A percentile compares a stretch with the other conserved stretches of the same genome.
phyloP scores from a whole-genome alignment of 2,329 filamentous ascomycete species.

The Fusarium euwallaceae region DNA sequence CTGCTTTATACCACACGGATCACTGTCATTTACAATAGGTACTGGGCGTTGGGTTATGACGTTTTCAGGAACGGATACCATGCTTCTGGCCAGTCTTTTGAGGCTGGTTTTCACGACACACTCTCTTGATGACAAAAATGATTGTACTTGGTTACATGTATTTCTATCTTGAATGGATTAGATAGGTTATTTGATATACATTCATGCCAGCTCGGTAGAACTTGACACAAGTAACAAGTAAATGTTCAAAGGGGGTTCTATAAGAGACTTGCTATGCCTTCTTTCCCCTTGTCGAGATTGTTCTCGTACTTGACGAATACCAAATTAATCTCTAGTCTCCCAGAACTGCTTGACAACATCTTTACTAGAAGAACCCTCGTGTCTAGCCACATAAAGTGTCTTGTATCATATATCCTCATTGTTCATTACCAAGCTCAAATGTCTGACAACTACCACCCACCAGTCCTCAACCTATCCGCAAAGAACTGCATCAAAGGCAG shows the following conservation, averaged over 20 bases:
- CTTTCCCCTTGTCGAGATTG: not conserved
- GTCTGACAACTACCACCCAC: constrained; percentile 23
- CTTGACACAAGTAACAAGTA: not conserved
- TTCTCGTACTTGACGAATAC: not conserved
- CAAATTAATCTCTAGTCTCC: not conserved
- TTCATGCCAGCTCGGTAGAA: not conserved
- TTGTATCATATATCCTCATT: not conserved
- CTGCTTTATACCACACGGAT: constrained; percentile 6
- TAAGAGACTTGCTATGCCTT: not conserved
- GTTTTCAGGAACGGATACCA: not conserved
- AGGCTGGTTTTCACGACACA: not conserved
- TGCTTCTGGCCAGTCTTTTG: not conserved
- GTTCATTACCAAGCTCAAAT: not conserved
- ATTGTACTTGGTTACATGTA: not conserved
- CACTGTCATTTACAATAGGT: constrained; percentile 16
- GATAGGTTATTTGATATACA: not conserved
- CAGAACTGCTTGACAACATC: not conserved
- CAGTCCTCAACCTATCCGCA: constrained; percentile 69
- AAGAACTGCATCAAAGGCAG: constrained; percentile 90
- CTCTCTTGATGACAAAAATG: not conserved
- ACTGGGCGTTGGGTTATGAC: not conserved
- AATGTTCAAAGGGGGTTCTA: no score
- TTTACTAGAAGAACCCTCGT: not conserved
- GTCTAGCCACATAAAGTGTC: not conserved
- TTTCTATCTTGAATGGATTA: not conserved